A percentile compares a stretch with the other conserved stretches of the same genome.
Conservation (phyloP, 768 basidiomycete genomes). For the Dioszegia hungarica region DNA sequence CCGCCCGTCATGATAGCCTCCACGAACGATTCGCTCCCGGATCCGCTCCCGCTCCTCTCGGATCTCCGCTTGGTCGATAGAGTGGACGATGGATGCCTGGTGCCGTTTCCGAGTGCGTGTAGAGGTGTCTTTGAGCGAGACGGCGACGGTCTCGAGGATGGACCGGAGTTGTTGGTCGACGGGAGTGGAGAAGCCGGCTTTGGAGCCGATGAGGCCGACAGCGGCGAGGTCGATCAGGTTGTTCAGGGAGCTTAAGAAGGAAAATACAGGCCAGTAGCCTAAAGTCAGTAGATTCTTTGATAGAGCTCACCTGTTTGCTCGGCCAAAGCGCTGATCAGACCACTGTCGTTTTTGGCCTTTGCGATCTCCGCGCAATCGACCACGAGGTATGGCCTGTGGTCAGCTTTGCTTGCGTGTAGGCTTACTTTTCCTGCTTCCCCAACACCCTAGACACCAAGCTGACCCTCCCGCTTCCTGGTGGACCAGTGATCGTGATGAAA, state of each 20-base stretch:
- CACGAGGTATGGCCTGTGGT: slow-evolving; percentile 60
- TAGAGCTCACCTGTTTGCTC: slow-evolving; percentile 68
- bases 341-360: slow-evolving; percentile 58
- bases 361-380: slow-evolving; percentile 78
- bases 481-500: slow-evolving; percentile 52
- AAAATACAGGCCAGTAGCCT: slow-evolving; percentile 70
- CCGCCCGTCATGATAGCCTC: slow-evolving; percentile 79
- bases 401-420: background rate
- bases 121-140: slow-evolving; percentile 63
- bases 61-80: slow-evolving; percentile 50
- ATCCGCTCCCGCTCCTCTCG: slow-evolving; percentile 28
- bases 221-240: slow-evolving; percentile 86
- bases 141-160: slow-evolving; percentile 72
- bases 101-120: slow-evolving; percentile 51
- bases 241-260: slow-evolving; percentile 72
- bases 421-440: slow-evolving; percentile 44
- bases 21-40: slow-evolving; percentile 56
- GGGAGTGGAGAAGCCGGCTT: slow-evolving; percentile 82
- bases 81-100: slow-evolving; percentile 45
- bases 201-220: slow-evolving; percentile 91
- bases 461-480: slow-evolving; percentile 51
- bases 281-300: background rate
- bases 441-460: slow-evolving; percentile 48
- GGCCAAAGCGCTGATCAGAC: slow-evolving; percentile 66
- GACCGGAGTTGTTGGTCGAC: slow-evolving; percentile 76